phyloP scores from a whole-genome alignment of 2,329 filamentous ascomycete genomes.

The Botryotinia narcissicola region DNA sequence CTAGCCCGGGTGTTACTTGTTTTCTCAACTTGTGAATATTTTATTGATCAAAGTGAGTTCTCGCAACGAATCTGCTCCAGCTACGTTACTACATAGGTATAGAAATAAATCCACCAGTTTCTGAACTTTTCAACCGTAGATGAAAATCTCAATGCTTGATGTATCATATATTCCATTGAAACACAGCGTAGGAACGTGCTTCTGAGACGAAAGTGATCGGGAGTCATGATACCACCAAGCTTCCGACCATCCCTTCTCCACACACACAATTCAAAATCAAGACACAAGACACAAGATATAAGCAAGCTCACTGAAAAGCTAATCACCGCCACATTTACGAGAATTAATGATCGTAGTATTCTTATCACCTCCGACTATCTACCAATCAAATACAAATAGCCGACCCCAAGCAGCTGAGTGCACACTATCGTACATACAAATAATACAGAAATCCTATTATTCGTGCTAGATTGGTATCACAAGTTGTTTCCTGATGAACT shows the following conservation, averaged over 20 bases:
- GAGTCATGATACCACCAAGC: background rate
- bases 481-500: background rate
- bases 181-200: background rate
- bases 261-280: background rate
- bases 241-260: background rate
- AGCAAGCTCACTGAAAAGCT: background rate
- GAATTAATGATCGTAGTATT: background rate
- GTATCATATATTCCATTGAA: background rate
- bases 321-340: background rate
- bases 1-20: rapidly evolving
- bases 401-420: background rate
- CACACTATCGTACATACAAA: constrained; percentile 4
- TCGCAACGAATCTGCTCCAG: background rate
- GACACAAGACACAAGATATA: background rate
- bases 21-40: background rate
- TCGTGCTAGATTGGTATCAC: background rate
- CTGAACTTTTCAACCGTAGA: background rate
- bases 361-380: too few species aligned
- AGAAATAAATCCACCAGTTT: background rate
- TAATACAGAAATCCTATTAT: background rate
- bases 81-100: too few species aligned
- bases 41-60: background rate
- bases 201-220: background rate
- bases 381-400: background rate
- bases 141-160: background rate